Conservation (phyloP, 257 asterid species). For the Solanum ossicruentum region DNA sequence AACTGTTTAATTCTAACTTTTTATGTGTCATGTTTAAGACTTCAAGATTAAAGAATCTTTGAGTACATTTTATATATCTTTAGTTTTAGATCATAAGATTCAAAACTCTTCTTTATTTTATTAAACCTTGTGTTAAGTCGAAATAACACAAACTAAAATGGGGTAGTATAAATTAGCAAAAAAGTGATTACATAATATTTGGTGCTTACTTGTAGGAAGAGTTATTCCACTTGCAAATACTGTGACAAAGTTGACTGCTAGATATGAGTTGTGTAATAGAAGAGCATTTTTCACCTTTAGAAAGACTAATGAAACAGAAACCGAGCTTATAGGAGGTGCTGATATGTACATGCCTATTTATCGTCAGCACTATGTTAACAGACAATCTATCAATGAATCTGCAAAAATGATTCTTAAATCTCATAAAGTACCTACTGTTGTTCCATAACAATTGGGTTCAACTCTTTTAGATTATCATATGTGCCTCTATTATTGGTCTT, state of each 20-base stretch:
- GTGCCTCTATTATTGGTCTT: neutral
- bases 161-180: neutral
- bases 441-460: neutral
- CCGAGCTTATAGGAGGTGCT: conserved; percentile 77
- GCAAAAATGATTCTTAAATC: neutral
- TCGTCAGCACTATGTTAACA: conserved; percentile 46
- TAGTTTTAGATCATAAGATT: too few relatives aligned
- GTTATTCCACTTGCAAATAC: conserved; percentile 83
- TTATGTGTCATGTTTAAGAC: too few relatives aligned
- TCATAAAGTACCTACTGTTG: neutral
- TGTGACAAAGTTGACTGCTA: conserved; percentile 58
- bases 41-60: too few relatives aligned
- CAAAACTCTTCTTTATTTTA: too few relatives aligned
- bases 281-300: conserved; percentile 64
- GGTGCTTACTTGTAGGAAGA: conserved; percentile 40
- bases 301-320: conserved; percentile 37
- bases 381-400: conserved; percentile 8
- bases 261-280: conserved; percentile 67
- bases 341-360: conserved; percentile 91
- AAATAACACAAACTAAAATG: too few relatives aligned
- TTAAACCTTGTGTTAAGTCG: too few relatives aligned
- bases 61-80: too few relatives aligned
- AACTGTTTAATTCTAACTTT: too few relatives aligned
- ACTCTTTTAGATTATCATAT: neutral
- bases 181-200: neutral